Base-by-base conservation (phyloP, 2,329 filamentous ascomycete species). In the Trichoderma cornu-damae region DNA sequence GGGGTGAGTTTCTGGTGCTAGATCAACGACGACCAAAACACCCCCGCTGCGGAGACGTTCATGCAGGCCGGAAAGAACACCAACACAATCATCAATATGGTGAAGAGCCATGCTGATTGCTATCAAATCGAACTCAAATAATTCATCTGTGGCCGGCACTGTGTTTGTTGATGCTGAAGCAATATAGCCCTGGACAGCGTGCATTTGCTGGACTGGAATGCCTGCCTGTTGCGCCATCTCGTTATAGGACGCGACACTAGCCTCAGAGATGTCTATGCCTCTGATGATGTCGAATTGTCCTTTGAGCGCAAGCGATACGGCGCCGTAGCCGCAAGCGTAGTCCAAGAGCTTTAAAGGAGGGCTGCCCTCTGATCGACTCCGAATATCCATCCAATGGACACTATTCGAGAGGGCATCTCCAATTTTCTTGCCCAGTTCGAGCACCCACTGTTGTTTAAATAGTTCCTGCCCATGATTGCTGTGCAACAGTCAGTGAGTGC, bases 101-200 rank as follows among this genome's bases (percentile, higher is more conserved):
- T 54, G 50, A 20, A 54, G 50, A 2, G 50, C 40, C 50, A 54
- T 54, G 9, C 50, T 44, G 4, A 54, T 46, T n/a, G 30, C 40
- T 14, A 54, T 46, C 0, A 46, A 11, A 35, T 54, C 50, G n/a
- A 54, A 54, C 7, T 54, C 28, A 16, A 37, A 54, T 14, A 44
- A 54, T 4, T 54, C 50, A 18, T 54, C 40, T 18, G 40, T 46
- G 2, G 30, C 18, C 2, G 44, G 40, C n/a, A 35, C 5, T 1
- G 28, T 44, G 30, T 46, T 26, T 3, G 30, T 34, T 11, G 18
- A 26, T 28, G 20, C 12, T 11, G 22, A 12, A 18, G 50, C 38
- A 6, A 54, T 54, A 16, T n/a, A 37, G 30, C 50, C 38, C 40
- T 54, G 50, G 4, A 54, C 30, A 3, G 50, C 40, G 14, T 26